Base-by-base conservation (phyloP, 2,329 filamentous ascomycete species). In the Alternaria triticimaculans region DNA sequence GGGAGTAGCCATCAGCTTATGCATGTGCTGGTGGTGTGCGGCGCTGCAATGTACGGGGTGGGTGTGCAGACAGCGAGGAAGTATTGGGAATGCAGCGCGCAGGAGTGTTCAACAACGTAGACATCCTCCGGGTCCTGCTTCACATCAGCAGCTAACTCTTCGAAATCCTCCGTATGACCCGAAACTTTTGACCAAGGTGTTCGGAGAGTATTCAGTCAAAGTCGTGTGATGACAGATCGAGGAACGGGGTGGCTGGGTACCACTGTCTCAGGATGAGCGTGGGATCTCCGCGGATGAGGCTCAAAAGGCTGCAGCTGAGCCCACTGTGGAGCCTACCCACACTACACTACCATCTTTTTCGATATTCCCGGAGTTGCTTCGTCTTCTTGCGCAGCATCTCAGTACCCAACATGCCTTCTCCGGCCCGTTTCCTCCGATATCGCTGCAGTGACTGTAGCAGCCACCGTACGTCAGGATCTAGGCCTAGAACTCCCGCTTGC, bases 1-100 rank as follows among this genome's bases (percentile, higher is more conserved):
- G 83, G 84, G 1, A 79, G 81, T 2, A 84, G 82, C 60, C 84
- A 86, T 67, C 83, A 86, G 71, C 68, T 85, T n/a, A 82, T 87
- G 72, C 84, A 86, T 60, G 55, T 85, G 3, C 76, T 82, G 61
- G 82, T 86, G 14, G 71, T 85, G 20, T 69, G 79, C 7, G 84
- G 82, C 20, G 72, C 77, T 14, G 81, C 80, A 54, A 74, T 20
- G 25, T 63, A 65, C 46, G 33, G 74, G 18, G 63, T 71, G 49
- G 81, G 78, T 23, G 72, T 83, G 37, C 46, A 81, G 18, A 71
- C 66, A 65, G 77, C 79, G 21, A 82, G 81, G 62, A 75, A 81
- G 58, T 79, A 66, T 28, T 64, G 58, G 62, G 45, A 11, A n/a
- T 55, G n/a, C 30, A 20, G 25, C 15, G 33, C 25, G 33, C n/a